These are phyloP conservation scores for Rutstroemia sp. DNA, from an alignment of 2,329 filamentous ascomycete genomes.

Conservation along the genomic window DNA sequence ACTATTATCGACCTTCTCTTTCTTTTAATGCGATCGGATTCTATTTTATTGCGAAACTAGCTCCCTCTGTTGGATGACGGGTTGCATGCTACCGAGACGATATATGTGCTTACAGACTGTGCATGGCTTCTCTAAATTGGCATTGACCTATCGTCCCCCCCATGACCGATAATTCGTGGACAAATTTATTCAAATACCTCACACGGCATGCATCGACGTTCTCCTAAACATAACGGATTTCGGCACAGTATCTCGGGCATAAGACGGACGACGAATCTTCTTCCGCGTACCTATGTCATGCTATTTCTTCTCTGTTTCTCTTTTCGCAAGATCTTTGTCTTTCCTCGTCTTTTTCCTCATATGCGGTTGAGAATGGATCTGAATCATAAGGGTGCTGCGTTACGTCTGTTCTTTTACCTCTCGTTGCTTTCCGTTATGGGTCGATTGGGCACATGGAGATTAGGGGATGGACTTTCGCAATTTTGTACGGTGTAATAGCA, in stretches of 20 bases:
- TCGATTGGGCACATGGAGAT: conserved; percentile 23
- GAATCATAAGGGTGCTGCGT: conserved; percentile 24
- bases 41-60: conserved; percentile 16
- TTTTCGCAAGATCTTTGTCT: conserved; percentile 28
- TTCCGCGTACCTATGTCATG: conserved; percentile 24
- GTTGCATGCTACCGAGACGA: conserved; percentile 20
- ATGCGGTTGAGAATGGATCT: conserved; percentile 24
- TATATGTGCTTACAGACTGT: conserved; percentile 24
- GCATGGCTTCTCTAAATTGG: conserved; percentile 25
- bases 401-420: conserved; percentile 19
- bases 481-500: conserved; percentile 34
- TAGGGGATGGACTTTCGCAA: conserved; percentile 20
- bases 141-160: conserved; percentile 24
- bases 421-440: conserved; percentile 18
- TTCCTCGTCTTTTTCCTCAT: conserved; percentile 24
- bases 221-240: conserved; percentile 17
- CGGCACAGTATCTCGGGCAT: conserved; percentile 29
- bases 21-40: conserved; percentile 29
- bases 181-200: conserved; percentile 17
- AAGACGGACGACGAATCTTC: conserved; percentile 14
- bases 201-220: conserved; percentile 18
- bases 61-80: conserved; percentile 21
- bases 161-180: conserved; percentile 20
- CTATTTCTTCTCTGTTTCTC: conserved; percentile 28
- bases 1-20: conserved; percentile 23